Conservation (phyloP, 1,139 yeast genomes). For the Blastobotrys apis region DNA sequence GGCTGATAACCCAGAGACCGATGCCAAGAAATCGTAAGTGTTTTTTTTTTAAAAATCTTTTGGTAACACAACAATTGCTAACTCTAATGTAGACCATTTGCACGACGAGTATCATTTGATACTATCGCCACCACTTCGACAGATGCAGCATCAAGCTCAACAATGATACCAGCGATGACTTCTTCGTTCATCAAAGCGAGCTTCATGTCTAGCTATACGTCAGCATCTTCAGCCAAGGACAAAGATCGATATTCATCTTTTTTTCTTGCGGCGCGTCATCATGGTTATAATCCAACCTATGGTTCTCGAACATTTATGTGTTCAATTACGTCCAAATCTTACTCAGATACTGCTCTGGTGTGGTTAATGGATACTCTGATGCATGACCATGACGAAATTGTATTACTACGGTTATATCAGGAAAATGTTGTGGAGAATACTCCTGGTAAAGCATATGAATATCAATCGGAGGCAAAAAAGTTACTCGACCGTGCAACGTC, state of each 20-base stretch:
- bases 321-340: constrained; percentile 21
- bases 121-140: constrained; percentile 19
- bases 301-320: constrained; percentile 28
- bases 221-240: constrained; percentile 11
- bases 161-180: not conserved
- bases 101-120: constrained; percentile 28
- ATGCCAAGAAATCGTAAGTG: too few relatives aligned
- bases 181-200: constrained; percentile 11
- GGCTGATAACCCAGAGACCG: too few relatives aligned
- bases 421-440: constrained; percentile 5
- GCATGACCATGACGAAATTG: constrained; percentile 30
- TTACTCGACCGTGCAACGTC: constrained; percentile 20
- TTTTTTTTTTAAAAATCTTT: too few relatives aligned
- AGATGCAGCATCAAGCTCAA: not conserved
- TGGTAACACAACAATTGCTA: too few relatives aligned
- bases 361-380: constrained; percentile 26
- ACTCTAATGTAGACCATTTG: constrained; percentile 22
- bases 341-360: constrained; percentile 22
- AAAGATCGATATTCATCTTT: constrained; percentile 24
- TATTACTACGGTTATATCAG: constrained; percentile 25
- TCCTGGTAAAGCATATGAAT: constrained; percentile 4
- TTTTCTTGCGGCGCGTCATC: constrained; percentile 27
- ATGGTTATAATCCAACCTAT: constrained; percentile 18
- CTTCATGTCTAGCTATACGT: constrained; percentile 10
- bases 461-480: constrained; percentile 24